phyloP scores from a whole-genome alignment of 1,284 basidiomycete species.

The Leccinum pachyderme region DNA sequence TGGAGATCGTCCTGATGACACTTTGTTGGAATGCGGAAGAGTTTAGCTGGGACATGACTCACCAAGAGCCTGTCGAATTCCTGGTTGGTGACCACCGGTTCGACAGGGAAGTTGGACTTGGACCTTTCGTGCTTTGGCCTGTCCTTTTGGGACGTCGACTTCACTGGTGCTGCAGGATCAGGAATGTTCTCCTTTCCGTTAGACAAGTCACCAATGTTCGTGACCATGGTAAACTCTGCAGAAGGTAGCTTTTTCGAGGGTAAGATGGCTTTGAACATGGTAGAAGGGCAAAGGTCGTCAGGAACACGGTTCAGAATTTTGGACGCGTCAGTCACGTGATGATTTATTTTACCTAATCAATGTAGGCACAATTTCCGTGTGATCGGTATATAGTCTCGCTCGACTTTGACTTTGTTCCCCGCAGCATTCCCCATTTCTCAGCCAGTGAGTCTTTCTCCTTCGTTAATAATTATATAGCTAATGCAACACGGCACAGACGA shows the following conservation, averaged over 20 bases:
- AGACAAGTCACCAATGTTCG: conserved; percentile 44
- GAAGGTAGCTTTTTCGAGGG: conserved; percentile 61
- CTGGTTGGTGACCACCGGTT: conserved; percentile 47
- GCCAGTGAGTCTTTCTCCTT: conserved; percentile 7
- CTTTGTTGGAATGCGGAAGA: conserved; percentile 1
- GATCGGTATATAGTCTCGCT: conserved; percentile 34
- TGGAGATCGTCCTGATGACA: conserved; percentile 73
- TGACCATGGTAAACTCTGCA: conserved; percentile 71
- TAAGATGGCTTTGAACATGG: conserved; percentile 75
- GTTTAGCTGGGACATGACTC: conserved; percentile 23
- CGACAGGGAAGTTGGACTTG: conserved; percentile 34
- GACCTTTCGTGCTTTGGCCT: conserved; percentile 41
- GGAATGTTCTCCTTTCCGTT: conserved; percentile 69
- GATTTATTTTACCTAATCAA: conserved; percentile 28
- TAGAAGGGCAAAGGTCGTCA: neutral
- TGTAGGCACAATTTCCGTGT: conserved; percentile 33
- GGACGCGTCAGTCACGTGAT: conserved; percentile 35
- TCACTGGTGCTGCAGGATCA: conserved; percentile 24
- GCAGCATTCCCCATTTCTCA: neutral
- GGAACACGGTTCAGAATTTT: conserved; percentile 29
- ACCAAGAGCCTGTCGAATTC: conserved; percentile 76
- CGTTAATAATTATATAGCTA: conserved; percentile 5
- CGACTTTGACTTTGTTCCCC: neutral
- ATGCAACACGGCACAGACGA: conserved; percentile 19
- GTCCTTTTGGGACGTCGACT: conserved; percentile 31